Evolutionary conservation across 169 alveolate genomes (phyloP).

Genomic region (Miamiensis avidus): DNA sequence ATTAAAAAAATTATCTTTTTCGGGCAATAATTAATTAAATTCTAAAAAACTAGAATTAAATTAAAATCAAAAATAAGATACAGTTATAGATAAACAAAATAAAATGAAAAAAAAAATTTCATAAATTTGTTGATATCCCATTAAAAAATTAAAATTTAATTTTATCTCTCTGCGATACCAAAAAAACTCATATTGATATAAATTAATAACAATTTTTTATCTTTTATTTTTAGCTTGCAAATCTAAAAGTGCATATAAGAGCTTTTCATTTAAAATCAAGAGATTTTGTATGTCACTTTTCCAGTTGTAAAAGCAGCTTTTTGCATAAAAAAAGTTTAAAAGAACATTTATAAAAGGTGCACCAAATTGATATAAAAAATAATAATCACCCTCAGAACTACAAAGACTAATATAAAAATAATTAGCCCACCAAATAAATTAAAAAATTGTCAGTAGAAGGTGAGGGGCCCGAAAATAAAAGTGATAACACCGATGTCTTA

Average conservation of each 20-base stretch:
- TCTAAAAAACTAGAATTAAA: too few species aligned
- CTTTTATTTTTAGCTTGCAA: conserved; percentile 2
- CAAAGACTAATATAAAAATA: neutral
- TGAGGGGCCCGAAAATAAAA: neutral
- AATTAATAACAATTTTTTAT: conserved; percentile 1
- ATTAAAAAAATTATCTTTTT: too few species aligned
- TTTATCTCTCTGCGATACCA: neutral
- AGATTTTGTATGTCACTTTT: conserved; percentile 15
- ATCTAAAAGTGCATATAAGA: conserved; percentile 21
- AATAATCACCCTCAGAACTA: neutral
- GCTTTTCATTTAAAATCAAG: conserved; percentile 13
- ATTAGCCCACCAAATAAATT: neutral
- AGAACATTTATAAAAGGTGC: conserved; percentile 5
- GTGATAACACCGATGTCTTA: neutral
- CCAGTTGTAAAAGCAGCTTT: neutral
- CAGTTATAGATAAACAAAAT: too few species aligned
- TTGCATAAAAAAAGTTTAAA: conserved; percentile 27
- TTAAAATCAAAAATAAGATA: too few species aligned
- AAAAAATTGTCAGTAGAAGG: neutral
- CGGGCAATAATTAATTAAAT: too few species aligned
- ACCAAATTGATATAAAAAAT: neutral
- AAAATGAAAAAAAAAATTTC: too few species aligned
- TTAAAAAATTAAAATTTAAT: neutral
- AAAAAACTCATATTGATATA: neutral
- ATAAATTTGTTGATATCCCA: too few species aligned